Evolutionary conservation across 257 asterid genomes (phyloP).

Genomic region (Misopates orontium): DNA sequence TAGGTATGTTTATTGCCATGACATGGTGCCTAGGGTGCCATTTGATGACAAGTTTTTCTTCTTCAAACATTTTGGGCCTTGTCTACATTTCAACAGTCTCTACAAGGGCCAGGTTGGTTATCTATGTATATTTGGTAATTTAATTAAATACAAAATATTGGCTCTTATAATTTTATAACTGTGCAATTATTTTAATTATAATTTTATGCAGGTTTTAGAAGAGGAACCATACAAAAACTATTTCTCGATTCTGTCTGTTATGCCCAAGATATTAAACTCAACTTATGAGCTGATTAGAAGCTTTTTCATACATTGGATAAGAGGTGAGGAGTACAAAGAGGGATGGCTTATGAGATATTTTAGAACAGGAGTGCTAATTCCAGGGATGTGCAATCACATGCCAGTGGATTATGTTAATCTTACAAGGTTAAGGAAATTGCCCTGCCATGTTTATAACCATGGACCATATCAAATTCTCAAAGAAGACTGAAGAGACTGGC

Average conservation of each 20-base stretch:
- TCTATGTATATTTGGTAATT: too few species aligned
- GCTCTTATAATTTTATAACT: too few species aligned
- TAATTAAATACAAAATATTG: neutral
- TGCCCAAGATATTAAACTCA: conserved; percentile 54
- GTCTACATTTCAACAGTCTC: conserved; percentile 60
- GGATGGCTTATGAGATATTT: conserved; percentile 42
- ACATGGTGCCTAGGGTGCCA: conserved; percentile 73
- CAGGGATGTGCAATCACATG: conserved; percentile 56
- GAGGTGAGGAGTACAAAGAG: conserved; percentile 54
- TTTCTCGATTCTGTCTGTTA: conserved; percentile 46
- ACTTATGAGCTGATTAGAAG: conserved; percentile 55
- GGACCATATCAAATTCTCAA: conserved; percentile 19
- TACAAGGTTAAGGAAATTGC: conserved; percentile 46
- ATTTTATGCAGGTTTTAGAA: conserved; percentile 44
- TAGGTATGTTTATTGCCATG: conserved; percentile 63
- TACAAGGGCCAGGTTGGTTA: conserved; percentile 56
- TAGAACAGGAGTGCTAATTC: conserved; percentile 47
- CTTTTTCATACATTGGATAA: conserved; percentile 43
- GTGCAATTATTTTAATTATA: neutral
- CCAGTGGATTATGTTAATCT: conserved; percentile 60
- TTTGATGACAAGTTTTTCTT: conserved; percentile 57
- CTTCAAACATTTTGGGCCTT: conserved; percentile 73
- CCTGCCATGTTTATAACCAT: conserved; percentile 18
- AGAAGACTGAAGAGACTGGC: conserved; percentile 10
- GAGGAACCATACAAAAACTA: conserved; percentile 82